Conservation (phyloP, 2,329 filamentous ascomycete species). For the Exophiala sp. region DNA sequence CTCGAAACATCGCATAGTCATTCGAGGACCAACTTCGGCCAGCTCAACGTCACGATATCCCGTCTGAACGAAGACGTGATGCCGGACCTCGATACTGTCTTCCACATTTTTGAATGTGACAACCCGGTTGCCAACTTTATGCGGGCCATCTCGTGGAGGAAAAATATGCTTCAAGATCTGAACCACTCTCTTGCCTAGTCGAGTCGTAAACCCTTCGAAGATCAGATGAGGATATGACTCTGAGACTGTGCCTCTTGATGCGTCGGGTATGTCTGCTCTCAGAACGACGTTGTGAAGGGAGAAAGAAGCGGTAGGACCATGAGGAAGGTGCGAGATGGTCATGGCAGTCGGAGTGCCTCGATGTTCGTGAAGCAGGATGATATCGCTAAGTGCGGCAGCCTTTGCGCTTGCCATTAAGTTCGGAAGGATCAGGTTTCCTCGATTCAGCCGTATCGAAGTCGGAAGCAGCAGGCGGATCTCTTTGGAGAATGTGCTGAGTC, state of each 20-base stretch:
- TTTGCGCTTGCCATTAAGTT: conserved; percentile 82
- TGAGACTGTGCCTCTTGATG: conserved; percentile 78
- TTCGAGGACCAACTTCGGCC: conserved; percentile 84
- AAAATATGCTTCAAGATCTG: conserved; percentile 94
- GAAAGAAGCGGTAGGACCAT: conserved; percentile 84
- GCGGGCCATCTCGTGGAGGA: conserved; percentile 76
- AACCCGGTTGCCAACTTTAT: conserved; percentile 80
- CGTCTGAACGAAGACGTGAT: conserved; percentile 92
- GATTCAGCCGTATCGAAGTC: conserved; percentile 82
- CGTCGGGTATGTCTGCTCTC: conserved; percentile 86
- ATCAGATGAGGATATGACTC: conserved; percentile 93
- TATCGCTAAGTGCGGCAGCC: conserved; percentile 74
- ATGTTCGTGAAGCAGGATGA: conserved; percentile 87
- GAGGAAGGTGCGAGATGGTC: conserved; percentile 81
- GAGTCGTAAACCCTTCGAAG: conserved; percentile 87
- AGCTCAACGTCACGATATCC: conserved; percentile 85
- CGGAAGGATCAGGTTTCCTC: conserved; percentile 82
- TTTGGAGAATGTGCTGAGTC: conserved; percentile 86
- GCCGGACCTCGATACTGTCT: conserved; percentile 80
- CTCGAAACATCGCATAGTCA: conserved; percentile 97
- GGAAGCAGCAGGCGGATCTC: conserved; percentile 81
- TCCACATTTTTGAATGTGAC: conserved; percentile 95
- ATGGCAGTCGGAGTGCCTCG: conserved; percentile 87
- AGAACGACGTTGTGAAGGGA: conserved; percentile 90
- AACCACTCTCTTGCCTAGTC: conserved; percentile 75